These are phyloP conservation scores for Halophytophthora batemanensis DNA, from an alignment of 352 stramenopile genomes.

Conservation along the genomic window DNA sequence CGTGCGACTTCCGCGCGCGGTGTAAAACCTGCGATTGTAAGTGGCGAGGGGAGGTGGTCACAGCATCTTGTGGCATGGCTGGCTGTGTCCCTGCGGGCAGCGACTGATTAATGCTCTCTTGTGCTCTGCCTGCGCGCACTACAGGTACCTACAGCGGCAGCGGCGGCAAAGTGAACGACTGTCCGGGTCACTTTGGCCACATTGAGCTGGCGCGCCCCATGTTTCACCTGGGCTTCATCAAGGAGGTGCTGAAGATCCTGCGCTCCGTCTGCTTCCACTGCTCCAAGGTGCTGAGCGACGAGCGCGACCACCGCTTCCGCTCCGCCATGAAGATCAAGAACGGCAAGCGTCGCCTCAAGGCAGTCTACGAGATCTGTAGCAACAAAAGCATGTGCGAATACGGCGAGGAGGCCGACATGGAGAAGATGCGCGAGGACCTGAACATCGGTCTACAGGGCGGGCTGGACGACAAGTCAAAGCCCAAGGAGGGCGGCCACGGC, in stretches of 20 bases:
- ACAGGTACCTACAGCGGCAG: conserved; percentile 86
- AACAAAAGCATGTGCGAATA: conserved; percentile 90
- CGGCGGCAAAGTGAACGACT: conserved; percentile 94
- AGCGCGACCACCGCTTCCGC: conserved; percentile 80
- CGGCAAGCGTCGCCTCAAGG: conserved; percentile 90
- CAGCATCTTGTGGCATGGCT: too few species aligned
- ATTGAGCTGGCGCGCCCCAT: conserved; percentile 96
- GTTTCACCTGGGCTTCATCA: conserved; percentile 98
- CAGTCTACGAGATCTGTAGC: conserved; percentile 93
- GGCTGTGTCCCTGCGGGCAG: too few species aligned
- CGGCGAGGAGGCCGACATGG: conserved; percentile 82
- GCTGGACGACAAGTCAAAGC: conserved; percentile 80
- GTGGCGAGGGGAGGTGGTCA: conserved; percentile 5
- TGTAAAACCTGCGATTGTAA: conserved; percentile 92
- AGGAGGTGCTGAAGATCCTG: conserved; percentile 93
- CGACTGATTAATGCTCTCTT: too few species aligned
- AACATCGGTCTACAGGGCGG: conserved; percentile 84
- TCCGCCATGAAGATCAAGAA: conserved; percentile 87
- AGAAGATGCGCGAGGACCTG: conserved; percentile 86
- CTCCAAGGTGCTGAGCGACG: conserved; percentile 93
- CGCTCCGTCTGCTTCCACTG: conserved; percentile 98
- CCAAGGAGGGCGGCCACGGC: conserved; percentile 77
- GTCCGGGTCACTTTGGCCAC: conserved; percentile 99
- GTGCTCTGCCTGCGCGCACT: conserved; percentile 6
- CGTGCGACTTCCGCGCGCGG: conserved; percentile 82